Evolutionary conservation across 2,329 filamentous ascomycete genomes (phyloP), one percentile per base, ranked within the genome.

Genomic region (Sphaceloma murrayae): DNA sequence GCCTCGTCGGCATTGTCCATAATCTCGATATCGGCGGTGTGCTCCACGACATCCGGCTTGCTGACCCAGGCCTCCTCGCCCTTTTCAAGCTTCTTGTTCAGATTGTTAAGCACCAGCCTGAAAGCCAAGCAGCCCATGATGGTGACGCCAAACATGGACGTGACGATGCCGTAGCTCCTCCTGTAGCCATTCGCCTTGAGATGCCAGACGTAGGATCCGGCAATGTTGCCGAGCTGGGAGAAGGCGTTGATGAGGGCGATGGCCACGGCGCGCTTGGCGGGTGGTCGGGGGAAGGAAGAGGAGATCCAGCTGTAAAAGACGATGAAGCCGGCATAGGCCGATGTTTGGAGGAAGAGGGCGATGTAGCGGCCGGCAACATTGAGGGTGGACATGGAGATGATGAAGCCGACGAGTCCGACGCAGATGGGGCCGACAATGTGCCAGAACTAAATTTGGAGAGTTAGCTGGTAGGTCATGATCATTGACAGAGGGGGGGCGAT

Each of bases 91-190:
- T 55, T 56, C 30, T 34, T 39, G 40, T 58, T 58, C 44, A 53
- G 36, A 8, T 48, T 47, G 18, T 34, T 26, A 3, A 49, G 31
- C 8, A 51, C 43, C 14, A 56, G 43, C 22, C 52, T 53, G 31
- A 53, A 53, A 6, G 51, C 43, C 18, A 53, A 45, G 31, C 48
- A 77, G 4, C 74, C 74, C 0, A 66, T 26, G 22, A 77, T 70
- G 0, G 77, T 74, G 30, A 76, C 52, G 3, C 73, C 74, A 53
- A 79, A 80, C 77, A 80, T 80, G 54, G 74, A 66, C 10, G 72
- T 69, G 4, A 80, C 77, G 46, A 81, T 77, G 3, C 74, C 77
- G 53, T 80, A 80, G 49, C 74, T 78, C 62, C 75, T 72, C 50
- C 77, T 69, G 64, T 69, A 80, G 0, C 77, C 77, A 49, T 80